These are phyloP conservation scores for Thoreauomyces humboldtii DNA, from an alignment of 192 early-diverging fungal genomes.

Conservation along the genomic window DNA sequence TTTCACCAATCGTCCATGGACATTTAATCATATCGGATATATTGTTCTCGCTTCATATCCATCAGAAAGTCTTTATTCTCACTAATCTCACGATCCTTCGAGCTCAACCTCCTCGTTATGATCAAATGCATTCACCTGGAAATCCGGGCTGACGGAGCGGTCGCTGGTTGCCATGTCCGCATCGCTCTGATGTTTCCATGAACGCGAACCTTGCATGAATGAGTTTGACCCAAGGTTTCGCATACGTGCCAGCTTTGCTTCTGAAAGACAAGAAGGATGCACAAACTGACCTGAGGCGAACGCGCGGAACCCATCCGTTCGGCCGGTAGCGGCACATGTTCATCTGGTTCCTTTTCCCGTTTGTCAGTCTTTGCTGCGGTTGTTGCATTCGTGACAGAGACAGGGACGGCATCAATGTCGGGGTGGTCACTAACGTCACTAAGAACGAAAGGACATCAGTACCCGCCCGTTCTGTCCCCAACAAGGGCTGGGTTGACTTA, in stretches of 20 bases:
- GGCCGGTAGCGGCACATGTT: too few species aligned
- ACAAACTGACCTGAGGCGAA: too few species aligned
- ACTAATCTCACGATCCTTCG: too few species aligned
- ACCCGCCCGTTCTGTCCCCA: too few species aligned
- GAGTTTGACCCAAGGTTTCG: too few species aligned
- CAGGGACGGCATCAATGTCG: neutral
- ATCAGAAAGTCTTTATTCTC: too few species aligned
- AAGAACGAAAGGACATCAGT: neutral
- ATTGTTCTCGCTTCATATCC: too few species aligned
- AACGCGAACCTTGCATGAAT: neutral
- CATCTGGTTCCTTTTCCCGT: too few species aligned
- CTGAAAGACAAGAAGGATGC: too few species aligned
- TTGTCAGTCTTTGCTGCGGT: too few species aligned
- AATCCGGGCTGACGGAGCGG: slow-evolving; percentile 12
- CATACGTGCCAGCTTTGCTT: too few species aligned
- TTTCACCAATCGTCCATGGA: neutral
- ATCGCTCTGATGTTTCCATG: neutral
- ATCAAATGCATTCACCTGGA: neutral
- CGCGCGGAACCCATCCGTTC: too few species aligned
- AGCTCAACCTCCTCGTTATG: slow-evolving; percentile 18
- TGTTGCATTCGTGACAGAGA: neutral
- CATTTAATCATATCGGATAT: neutral
- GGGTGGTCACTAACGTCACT: neutral
- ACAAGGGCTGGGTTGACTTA: neutral
- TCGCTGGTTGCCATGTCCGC: slow-evolving; percentile 21